phyloP scores from a whole-genome alignment of 768 basidiomycete species.

The Asterophora lycoperdoides region DNA sequence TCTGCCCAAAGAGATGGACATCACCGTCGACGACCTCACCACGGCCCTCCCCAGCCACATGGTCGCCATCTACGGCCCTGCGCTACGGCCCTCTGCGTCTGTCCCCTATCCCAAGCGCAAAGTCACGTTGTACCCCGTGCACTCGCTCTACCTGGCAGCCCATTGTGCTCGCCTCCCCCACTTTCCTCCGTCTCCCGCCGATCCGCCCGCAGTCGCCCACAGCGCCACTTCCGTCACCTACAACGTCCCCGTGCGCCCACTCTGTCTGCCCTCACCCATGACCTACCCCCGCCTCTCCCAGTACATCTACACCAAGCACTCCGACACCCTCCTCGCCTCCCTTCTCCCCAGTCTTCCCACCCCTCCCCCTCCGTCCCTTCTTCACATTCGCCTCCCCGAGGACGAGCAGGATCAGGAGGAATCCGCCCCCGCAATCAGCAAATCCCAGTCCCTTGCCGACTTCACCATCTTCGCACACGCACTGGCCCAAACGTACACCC shows the following conservation, averaged over 20 bases:
- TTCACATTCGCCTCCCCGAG: background rate
- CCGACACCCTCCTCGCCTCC: conserved; percentile 44
- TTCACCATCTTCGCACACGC: conserved; percentile 26
- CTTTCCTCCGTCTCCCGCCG: conserved; percentile 35
- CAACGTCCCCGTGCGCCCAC: conserved; percentile 54
- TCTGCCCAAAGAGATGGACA: conserved; percentile 40
- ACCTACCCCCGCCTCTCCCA: conserved; percentile 55
- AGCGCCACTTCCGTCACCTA: conserved; percentile 6
- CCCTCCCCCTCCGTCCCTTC: conserved; percentile 21
- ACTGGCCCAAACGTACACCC: conserved; percentile 38
- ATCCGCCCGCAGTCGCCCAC: background rate
- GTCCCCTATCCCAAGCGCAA: conserved; percentile 21
- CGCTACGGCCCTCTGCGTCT: background rate
- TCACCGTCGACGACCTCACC: conserved; percentile 33
- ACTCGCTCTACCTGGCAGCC: conserved; percentile 65
- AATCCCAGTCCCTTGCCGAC: no score
- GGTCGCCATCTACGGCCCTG: conserved; percentile 39
- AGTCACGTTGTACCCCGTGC: conserved; percentile 58
- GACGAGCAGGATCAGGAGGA: background rate
- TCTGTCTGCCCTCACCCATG: conserved; percentile 59
- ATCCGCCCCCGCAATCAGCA: background rate
- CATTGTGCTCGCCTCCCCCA: conserved; percentile 63
- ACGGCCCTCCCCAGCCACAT: conserved; percentile 46
- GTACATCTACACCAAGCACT: conserved; percentile 65
- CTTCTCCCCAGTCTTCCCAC: conserved; percentile 40